Conservation (phyloP, 2,329 filamentous ascomycete species). For the Amesomyces nigricolor region DNA sequence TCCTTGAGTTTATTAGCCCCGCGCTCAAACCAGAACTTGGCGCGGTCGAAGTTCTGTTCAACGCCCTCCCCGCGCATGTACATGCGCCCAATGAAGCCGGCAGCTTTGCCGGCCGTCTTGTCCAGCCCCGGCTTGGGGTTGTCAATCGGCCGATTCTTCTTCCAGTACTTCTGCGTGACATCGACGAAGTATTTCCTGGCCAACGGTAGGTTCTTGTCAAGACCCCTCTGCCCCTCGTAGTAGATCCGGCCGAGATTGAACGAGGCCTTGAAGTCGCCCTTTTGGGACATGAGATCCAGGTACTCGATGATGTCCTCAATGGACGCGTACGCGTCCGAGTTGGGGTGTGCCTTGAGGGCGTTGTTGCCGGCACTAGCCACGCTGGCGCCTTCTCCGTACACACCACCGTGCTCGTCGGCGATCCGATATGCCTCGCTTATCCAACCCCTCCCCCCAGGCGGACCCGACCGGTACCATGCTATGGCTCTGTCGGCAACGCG, state of each 20-base stretch:
- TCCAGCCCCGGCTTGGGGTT: conserved; percentile 67
- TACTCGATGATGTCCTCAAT: conserved; percentile 95
- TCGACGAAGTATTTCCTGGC: conserved; percentile 77
- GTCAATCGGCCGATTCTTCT: conserved; percentile 67
- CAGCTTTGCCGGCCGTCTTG: conserved; percentile 74
- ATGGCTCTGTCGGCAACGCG: conserved; percentile 90
- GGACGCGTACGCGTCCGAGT: conserved; percentile 76
- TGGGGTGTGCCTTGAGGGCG: conserved; percentile 65
- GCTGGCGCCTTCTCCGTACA: conserved; percentile 93
- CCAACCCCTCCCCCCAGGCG: conserved; percentile 78
- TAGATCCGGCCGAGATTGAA: conserved; percentile 81
- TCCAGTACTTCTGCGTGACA: conserved; percentile 78
- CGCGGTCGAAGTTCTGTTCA: conserved; percentile 69
- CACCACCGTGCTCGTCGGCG: conserved; percentile 83
- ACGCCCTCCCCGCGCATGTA: conserved; percentile 83
- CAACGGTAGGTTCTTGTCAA: conserved; percentile 65
- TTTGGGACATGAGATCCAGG: conserved; percentile 80
- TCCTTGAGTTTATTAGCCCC: conserved; percentile 66
- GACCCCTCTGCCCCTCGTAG: conserved; percentile 75
- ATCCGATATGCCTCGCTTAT: conserved; percentile 75
- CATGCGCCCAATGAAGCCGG: conserved; percentile 84
- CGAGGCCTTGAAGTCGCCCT: conserved; percentile 81
- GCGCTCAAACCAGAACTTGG: conserved; percentile 76
- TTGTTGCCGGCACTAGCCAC: conserved; percentile 80
- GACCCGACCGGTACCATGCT: conserved; percentile 78